These are phyloP conservation scores for Coemansia linderi DNA, from an alignment of 371 early-diverging fungal species.

Conservation along the genomic window DNA sequence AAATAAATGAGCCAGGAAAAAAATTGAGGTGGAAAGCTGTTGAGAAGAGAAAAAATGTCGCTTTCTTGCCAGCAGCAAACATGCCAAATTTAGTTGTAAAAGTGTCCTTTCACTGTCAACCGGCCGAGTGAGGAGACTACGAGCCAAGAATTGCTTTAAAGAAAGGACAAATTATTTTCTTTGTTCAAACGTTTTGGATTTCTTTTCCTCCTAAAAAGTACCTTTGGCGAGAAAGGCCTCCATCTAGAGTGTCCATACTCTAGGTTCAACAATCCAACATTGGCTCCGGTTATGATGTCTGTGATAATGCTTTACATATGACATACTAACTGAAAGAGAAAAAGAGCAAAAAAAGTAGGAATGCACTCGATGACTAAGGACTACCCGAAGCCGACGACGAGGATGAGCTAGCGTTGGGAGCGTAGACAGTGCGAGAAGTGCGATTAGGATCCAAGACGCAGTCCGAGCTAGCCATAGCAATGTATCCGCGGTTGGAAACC, in stretches of 20 bases:
- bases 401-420: background rate
- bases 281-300: background rate
- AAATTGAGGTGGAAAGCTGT: background rate
- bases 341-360: background rate
- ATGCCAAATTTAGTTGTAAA: too few relatives aligned
- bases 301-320: background rate
- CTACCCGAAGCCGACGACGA: background rate
- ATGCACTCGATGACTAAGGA: background rate
- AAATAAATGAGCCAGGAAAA: background rate
- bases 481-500: constrained; percentile 49
- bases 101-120: too few relatives aligned
- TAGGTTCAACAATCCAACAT: background rate
- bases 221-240: background rate
- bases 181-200: background rate
- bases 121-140: too few relatives aligned
- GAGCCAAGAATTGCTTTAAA: background rate
- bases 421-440: constrained; percentile 9
- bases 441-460: constrained; percentile 43
- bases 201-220: background rate
- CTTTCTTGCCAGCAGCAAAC: background rate
- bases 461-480: constrained; percentile 54
- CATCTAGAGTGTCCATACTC: background rate
- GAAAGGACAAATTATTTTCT: too few relatives aligned
- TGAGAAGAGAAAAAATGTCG: too few relatives aligned
- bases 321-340: background rate